Evolutionary conservation across 2,329 filamentous ascomycete genomes (phyloP).

Genomic region (Alternaria incomplexa): DNA sequence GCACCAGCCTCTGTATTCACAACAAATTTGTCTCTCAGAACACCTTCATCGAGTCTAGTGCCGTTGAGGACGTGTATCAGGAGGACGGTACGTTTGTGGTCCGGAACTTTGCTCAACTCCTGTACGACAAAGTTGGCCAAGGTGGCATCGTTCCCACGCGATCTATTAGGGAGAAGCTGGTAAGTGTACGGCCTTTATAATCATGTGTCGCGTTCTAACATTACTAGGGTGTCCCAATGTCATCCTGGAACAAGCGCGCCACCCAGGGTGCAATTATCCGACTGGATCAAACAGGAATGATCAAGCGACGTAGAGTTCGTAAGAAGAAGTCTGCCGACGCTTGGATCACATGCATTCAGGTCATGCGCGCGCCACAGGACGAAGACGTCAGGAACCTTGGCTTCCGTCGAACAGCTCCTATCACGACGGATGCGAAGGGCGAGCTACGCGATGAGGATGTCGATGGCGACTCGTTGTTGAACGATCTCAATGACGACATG

Average conservation of each 20-base stretch:
- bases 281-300: slow-evolving; percentile 48
- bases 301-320: slow-evolving; percentile 47
- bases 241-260: slow-evolving; percentile 48
- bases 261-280: slow-evolving; percentile 49
- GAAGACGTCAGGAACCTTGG: slow-evolving; percentile 44
- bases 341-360: slow-evolving; percentile 48
- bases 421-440: slow-evolving; percentile 16
- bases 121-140: slow-evolving; percentile 58
- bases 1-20: slow-evolving; percentile 64
- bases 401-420: slow-evolving; percentile 29
- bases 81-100: slow-evolving; percentile 53
- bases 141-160: slow-evolving; percentile 58
- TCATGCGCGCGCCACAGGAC: slow-evolving; percentile 47
- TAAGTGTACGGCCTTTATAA: slow-evolving; percentile 25
- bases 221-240: slow-evolving; percentile 36
- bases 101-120: slow-evolving; percentile 55
- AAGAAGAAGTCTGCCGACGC: slow-evolving; percentile 33
- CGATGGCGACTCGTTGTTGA: slow-evolving; percentile 38
- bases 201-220: slow-evolving; percentile 18
- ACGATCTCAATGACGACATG: slow-evolving; percentile 41
- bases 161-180: slow-evolving; percentile 59
- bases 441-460: slow-evolving; percentile 39
- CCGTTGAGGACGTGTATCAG: slow-evolving; percentile 44
- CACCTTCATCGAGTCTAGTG: slow-evolving; percentile 33
- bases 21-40: slow-evolving; percentile 54